Conservation (phyloP, 2,329 filamentous ascomycete species). For the Cytospora chrysosperma region DNA sequence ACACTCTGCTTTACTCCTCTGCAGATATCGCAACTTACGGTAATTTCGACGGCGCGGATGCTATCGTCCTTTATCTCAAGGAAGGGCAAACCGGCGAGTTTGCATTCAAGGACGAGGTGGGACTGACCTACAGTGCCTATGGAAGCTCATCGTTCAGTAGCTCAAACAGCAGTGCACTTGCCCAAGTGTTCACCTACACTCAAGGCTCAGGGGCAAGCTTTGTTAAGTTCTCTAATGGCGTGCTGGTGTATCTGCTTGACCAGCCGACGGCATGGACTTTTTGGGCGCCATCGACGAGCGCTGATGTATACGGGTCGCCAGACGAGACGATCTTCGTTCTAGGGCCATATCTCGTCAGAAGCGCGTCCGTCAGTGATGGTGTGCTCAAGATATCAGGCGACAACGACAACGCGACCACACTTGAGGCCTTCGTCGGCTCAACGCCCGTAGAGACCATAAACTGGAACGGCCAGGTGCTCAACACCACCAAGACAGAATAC, state of each 20-base stretch:
- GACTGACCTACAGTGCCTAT: slow-evolving; percentile 40
- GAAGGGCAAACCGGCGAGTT: slow-evolving; percentile 50
- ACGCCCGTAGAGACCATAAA: slow-evolving; percentile 49
- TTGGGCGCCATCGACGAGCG: slow-evolving; percentile 48
- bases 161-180: slow-evolving; percentile 28
- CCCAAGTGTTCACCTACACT: slow-evolving; percentile 43
- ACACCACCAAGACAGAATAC: slow-evolving; percentile 39
- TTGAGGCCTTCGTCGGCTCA: slow-evolving; percentile 62
- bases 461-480: slow-evolving; percentile 55
- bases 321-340: slow-evolving; percentile 54
- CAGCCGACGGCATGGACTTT: slow-evolving; percentile 54
- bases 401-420: slow-evolving; percentile 58
- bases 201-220: slow-evolving; percentile 47
- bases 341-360: slow-evolving; percentile 56
- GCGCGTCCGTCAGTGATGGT: slow-evolving; percentile 48
- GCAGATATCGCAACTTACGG: slow-evolving; percentile 50
- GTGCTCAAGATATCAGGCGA: slow-evolving; percentile 60
- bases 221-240: slow-evolving; percentile 48
- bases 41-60: slow-evolving; percentile 42
- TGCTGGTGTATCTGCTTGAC: slow-evolving; percentile 53
- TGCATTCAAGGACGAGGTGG: slow-evolving; percentile 41
- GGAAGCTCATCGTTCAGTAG: slow-evolving; percentile 39
- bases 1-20: slow-evolving; percentile 50
- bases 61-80: slow-evolving; percentile 49
- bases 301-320: slow-evolving; percentile 42